Base-by-base conservation (phyloP, 2,329 filamentous ascomycete species). In the Trichothecium roseum region DNA sequence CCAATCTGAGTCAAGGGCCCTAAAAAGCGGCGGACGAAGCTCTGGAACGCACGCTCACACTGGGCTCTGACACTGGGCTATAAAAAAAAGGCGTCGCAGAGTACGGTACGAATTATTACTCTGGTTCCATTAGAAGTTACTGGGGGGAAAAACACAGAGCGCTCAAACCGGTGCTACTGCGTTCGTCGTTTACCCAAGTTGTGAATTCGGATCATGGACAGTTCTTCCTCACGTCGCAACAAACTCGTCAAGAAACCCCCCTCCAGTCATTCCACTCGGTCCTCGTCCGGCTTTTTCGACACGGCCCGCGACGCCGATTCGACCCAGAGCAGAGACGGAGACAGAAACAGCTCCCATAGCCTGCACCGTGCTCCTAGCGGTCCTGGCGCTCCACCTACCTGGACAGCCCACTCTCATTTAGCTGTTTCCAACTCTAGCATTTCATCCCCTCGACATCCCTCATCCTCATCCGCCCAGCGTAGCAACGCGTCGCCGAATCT, bases 241-340 rank as follows among this genome's bases (percentile, higher is more conserved):
- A 67, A 62, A 54, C 70, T 81, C 45, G 71, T 72, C 52, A 80
- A 81, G 64, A 76, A 74, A 55, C 72, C 72, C 38, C 71, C 69
- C 34, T 60, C 62, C 30, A 56, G 63, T 44, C 59, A 66, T 43
- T 63, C 69, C 51, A 62, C 53, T 38, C 57, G 60, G 45, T 62
- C 66, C 43, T 67, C 60, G 34, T 22, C 28, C 13, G 63, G 63
- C 51, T 64, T 60, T 53, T 57, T 68, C 60, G 69, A 74, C 62
- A 60, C 63, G 44, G 49, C 43, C 45, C 63, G 66, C 60, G 72
- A 76, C 62, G 60, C 66, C 57, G 63, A 63, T 49, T 75, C 70
- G 46, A 59, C 78, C 48, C 64, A 68, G 57, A 77, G 70, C 63
- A 70, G 76, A 65, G 20, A 24, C 20, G 20, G 20, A 24, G 20